Conservation (phyloP, 2,329 filamentous ascomycete genomes). For the Colletotrichum camelliae region DNA sequence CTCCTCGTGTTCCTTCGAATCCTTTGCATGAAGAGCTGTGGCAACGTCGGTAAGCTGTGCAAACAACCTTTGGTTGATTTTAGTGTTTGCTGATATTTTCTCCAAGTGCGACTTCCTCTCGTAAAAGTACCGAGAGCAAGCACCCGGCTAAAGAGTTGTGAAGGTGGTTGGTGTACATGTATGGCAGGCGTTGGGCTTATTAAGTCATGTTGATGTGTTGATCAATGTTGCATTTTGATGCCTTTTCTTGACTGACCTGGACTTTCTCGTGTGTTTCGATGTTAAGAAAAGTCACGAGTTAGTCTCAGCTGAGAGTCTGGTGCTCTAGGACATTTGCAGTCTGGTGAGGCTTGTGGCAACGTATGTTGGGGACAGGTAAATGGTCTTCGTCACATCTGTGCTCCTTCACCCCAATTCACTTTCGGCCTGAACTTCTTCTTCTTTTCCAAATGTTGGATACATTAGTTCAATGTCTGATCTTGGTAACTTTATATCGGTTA, state of each 20-base stretch:
- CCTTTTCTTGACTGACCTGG: neutral
- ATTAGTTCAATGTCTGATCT: neutral
- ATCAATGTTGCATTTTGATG: neutral
- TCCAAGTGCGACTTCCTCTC: neutral
- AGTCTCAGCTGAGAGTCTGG: neutral
- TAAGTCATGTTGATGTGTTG: neutral
- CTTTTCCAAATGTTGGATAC: neutral
- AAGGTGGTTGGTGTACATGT: neutral
- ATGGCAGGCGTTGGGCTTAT: neutral
- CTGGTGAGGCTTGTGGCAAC: neutral
- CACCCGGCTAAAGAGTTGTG: neutral
- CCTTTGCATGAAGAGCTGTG: neutral
- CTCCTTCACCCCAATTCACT: neutral
- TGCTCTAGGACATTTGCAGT: neutral
- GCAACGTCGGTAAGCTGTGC: neutral
- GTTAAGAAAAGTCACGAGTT: neutral
- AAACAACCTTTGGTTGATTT: neutral
- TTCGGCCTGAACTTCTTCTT: neutral
- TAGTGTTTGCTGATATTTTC: neutral
- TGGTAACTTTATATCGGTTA: neutral
- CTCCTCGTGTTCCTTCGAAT: neutral
- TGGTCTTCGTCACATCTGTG: neutral
- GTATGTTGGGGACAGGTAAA: neutral
- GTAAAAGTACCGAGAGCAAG: neutral
- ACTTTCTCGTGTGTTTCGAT: neutral